Conservation (phyloP, 768 basidiomycete genomes). For the Suillus hirtellus region DNA sequence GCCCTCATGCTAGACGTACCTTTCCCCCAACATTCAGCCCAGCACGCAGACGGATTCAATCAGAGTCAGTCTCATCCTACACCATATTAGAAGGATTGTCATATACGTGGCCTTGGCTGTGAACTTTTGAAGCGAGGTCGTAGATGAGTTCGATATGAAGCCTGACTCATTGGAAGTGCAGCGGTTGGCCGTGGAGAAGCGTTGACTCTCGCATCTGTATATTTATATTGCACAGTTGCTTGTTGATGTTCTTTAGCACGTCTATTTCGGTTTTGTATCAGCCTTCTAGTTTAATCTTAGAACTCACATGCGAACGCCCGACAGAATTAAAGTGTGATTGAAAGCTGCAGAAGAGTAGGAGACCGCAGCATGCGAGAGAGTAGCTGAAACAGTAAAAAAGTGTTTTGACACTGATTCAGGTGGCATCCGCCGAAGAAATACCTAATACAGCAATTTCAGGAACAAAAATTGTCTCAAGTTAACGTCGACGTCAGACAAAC, state of each 20-base stretch:
- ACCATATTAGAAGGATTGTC: not conserved
- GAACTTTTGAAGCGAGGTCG: not conserved
- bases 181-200: not conserved
- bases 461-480: not conserved
- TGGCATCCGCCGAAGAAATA: not conserved
- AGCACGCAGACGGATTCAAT: not conserved
- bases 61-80: not conserved
- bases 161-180: not conserved
- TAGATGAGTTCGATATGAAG: not conserved
- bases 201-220: not conserved
- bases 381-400: no score
- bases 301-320: not conserved
- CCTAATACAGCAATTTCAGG: not conserved
- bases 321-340: not conserved
- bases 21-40: not conserved
- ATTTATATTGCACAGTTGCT: not conserved
- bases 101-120: not conserved
- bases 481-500: slow-evolving; percentile 1
- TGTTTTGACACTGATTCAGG: no score
- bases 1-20: not conserved
- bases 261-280: not conserved
- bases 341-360: not conserved
- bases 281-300: not conserved
- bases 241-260: not conserved
- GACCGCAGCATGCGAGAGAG: not conserved